phyloP scores from a whole-genome alignment of 495 filamentous ascomycete genomes.

The Penicillium malachiteum region DNA sequence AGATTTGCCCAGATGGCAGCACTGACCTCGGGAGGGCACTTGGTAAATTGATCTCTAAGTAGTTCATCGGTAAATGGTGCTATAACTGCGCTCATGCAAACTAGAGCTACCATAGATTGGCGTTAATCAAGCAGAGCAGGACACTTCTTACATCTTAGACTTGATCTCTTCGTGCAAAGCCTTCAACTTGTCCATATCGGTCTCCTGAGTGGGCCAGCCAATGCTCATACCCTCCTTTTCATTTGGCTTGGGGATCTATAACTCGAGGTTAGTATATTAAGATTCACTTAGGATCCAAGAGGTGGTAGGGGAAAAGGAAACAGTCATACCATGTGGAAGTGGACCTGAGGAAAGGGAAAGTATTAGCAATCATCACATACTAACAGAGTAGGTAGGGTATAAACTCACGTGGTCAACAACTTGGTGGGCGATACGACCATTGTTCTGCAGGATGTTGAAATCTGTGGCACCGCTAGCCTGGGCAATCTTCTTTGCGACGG shows the following conservation, averaged over 20 bases:
- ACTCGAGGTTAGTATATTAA: constrained; percentile 13
- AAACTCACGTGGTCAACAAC: constrained; percentile 81
- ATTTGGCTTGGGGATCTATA: constrained; percentile 93
- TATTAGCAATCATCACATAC: not conserved
- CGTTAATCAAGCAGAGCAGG: not conserved
- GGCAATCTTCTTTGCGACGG: constrained; percentile 85
- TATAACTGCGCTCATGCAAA: no score
- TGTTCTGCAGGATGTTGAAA: constrained; percentile 97
- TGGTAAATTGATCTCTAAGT: not conserved
- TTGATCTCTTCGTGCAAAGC: constrained; percentile 78
- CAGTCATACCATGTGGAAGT: constrained; percentile 82
- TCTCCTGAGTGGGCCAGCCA: constrained; percentile 71
- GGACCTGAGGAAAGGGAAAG: constrained; percentile 53
- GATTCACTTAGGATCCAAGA: not conserved
- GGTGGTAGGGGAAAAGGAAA: not conserved
- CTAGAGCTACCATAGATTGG: not conserved
- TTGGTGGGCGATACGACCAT: constrained; percentile 91
- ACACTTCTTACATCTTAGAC: constrained; percentile 70
- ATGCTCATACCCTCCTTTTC: constrained; percentile 75
- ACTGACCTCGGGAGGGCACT: not conserved
- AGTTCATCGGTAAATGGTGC: not conserved
- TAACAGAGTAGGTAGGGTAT: not conserved
- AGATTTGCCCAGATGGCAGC: no score
- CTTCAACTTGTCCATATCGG: constrained; percentile 84
- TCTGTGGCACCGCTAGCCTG: constrained; percentile 70